These are phyloP conservation scores for Massarina eburnea DNA, from an alignment of 2,329 filamentous ascomycete species.

Conservation along the genomic window DNA sequence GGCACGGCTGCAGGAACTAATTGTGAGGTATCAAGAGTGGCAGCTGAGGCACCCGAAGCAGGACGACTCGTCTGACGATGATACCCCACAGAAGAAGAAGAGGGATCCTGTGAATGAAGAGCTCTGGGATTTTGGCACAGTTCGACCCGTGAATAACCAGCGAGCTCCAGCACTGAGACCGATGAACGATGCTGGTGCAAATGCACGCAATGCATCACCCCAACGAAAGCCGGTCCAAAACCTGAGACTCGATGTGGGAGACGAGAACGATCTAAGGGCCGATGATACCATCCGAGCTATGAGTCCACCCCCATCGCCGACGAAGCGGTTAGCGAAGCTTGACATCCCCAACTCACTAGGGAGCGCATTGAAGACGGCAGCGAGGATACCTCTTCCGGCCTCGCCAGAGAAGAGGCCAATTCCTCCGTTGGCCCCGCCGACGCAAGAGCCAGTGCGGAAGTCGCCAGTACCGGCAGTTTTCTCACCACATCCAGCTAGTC, in stretches of 20 bases:
- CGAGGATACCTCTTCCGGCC: constrained; percentile 48
- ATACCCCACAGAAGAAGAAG: constrained; percentile 38
- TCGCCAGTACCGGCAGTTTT: constrained; percentile 37
- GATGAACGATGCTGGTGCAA: constrained; percentile 80
- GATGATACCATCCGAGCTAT: constrained; percentile 37
- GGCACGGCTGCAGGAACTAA: constrained; percentile 93
- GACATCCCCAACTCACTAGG: constrained; percentile 40
- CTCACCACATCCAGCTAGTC: constrained; percentile 31
- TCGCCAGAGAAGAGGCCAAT: constrained; percentile 46
- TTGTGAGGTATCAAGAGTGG: constrained; percentile 88
- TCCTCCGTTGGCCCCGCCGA: constrained; percentile 33
- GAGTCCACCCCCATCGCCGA: constrained; percentile 46
- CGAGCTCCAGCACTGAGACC: constrained; percentile 63
- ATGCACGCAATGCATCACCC: constrained; percentile 59
- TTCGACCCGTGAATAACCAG: constrained; percentile 69
- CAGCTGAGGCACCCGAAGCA: constrained; percentile 73
- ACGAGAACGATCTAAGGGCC: constrained; percentile 33
- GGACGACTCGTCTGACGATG: constrained; percentile 49
- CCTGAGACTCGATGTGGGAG: constrained; percentile 24
- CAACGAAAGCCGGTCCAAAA: constrained; percentile 37
- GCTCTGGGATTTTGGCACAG: constrained; percentile 98
- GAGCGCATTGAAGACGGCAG: constrained; percentile 44
- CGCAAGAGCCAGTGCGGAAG: constrained; percentile 30
- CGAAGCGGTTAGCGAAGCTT: constrained; percentile 40
- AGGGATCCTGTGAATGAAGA: constrained; percentile 69